Evolutionary conservation across 148 eudicot species (phyloP).

Genomic region (Rhododendron simsii): DNA sequence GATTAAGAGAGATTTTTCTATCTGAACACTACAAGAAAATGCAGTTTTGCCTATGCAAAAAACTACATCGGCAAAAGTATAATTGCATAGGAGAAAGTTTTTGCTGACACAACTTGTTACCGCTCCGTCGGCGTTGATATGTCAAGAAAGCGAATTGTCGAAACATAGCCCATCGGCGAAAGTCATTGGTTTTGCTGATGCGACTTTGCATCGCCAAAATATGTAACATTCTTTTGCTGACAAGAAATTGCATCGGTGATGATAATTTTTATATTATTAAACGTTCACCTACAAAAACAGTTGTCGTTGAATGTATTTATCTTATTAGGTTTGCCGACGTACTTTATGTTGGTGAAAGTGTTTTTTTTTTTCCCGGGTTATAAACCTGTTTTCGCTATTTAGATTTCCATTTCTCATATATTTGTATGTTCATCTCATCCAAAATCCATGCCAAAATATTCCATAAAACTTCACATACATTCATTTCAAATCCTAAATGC

Average conservation of each 20-base stretch:
- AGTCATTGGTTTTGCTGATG: neutral
- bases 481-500: no score
- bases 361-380: no score
- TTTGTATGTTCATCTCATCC: no score
- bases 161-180: neutral
- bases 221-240: neutral
- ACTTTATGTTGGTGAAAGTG: neutral
- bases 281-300: no score
- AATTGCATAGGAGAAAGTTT: neutral
- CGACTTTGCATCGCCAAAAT: neutral
- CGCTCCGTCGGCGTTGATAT: neutral
- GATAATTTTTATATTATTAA: no score
- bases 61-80: neutral
- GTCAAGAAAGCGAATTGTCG: neutral
- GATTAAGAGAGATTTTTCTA: no score
- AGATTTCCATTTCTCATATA: no score
- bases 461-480: no score
- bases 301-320: neutral
- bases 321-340: neutral
- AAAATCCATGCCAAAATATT: no score
- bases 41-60: neutral
- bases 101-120: neutral
- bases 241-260: neutral
- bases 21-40: neutral
- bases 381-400: no score